These are phyloP conservation scores for Trichosporon asahii DNA, from an alignment of 1,284 basidiomycete species.

Conservation along the genomic window DNA sequence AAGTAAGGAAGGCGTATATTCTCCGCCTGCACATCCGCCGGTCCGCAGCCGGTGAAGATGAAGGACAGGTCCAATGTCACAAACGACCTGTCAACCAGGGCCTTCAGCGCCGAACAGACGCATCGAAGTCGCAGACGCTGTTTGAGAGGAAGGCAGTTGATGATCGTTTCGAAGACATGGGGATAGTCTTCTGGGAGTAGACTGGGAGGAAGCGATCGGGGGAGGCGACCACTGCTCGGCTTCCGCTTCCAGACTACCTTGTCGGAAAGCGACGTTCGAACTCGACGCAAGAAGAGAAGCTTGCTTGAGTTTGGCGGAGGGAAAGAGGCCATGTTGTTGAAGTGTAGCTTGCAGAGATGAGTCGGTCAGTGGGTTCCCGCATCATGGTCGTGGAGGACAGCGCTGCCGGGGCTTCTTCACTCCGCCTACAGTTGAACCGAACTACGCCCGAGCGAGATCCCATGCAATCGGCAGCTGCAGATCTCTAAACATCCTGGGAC, in stretches of 20 bases:
- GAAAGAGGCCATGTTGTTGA: not conserved
- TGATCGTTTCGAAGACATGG: not conserved
- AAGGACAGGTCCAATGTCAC: not conserved
- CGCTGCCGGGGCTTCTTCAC: too few species aligned
- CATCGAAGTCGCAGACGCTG: not conserved
- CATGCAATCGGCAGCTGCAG: too few species aligned
- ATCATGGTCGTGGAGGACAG: too few species aligned
- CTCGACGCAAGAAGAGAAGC: not conserved
- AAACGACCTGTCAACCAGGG: not conserved
- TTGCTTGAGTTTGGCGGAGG: not conserved
- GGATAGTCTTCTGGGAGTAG: not conserved
- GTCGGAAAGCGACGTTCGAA: not conserved
- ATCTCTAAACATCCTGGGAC: too few species aligned
- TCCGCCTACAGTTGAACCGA: too few species aligned
- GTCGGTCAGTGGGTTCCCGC: too few species aligned
- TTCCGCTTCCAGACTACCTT: not conserved
- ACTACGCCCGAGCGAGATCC: too few species aligned
- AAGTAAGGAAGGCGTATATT: not conserved
- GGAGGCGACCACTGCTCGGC: not conserved
- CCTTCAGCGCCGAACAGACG: not conserved
- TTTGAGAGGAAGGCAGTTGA: not conserved
- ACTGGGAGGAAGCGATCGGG: too few species aligned
- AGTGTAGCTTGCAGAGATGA: too few species aligned
- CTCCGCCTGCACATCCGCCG: not conserved
- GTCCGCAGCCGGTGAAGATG: not conserved